Percentiles rank a stretch among this genome's conserved stretches.
Evolutionary conservation across 768 basidiomycete genomes (phyloP).

Genomic region (Mycena vitilis): DNA sequence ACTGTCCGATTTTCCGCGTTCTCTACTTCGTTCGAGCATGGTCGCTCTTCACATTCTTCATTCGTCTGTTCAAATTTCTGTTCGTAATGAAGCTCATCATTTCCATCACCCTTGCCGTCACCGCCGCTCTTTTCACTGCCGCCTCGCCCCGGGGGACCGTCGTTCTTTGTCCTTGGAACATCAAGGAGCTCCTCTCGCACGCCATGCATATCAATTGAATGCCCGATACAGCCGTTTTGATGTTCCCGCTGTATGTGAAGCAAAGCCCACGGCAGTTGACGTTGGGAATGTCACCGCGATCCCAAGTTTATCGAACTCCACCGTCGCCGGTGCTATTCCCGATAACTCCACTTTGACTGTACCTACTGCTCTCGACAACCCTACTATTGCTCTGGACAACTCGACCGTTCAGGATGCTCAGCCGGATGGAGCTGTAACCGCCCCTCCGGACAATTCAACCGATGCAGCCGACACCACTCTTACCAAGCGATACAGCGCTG

Average conservation of each 20-base stretch:
- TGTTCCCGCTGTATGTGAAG: slow-evolving; percentile 48
- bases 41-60: slow-evolving; percentile 46
- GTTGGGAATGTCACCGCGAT: slow-evolving; percentile 6
- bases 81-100: slow-evolving; percentile 45
- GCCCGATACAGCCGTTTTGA: slow-evolving; percentile 42
- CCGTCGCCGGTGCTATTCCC: slow-evolving; percentile 28
- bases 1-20: slow-evolving; percentile 30
- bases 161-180: slow-evolving; percentile 49
- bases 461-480: slow-evolving; percentile 3
- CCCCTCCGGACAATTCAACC: slow-evolving; percentile 27
- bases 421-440: slow-evolving; percentile 12
- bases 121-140: slow-evolving; percentile 40
- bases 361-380: slow-evolving; percentile 32
- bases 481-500: slow-evolving; percentile 10
- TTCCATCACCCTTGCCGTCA: slow-evolving; percentile 42
- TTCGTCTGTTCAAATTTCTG: slow-evolving; percentile 28
- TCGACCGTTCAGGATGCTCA: slow-evolving; percentile 1
- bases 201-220: slow-evolving; percentile 17
- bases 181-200: slow-evolving; percentile 43
- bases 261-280: slow-evolving; percentile 34
- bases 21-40: slow-evolving; percentile 46
- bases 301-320: slow-evolving; percentile 15
- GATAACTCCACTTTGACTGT: slow-evolving; percentile 37
- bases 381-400: slow-evolving; percentile 22
- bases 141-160: slow-evolving; percentile 49